A percentile compares a stretch with the other conserved stretches of the same genome.
Conservation (phyloP, 1,284 basidiomycete genomes). For the Cutaneotrichosporon sp. region DNA sequence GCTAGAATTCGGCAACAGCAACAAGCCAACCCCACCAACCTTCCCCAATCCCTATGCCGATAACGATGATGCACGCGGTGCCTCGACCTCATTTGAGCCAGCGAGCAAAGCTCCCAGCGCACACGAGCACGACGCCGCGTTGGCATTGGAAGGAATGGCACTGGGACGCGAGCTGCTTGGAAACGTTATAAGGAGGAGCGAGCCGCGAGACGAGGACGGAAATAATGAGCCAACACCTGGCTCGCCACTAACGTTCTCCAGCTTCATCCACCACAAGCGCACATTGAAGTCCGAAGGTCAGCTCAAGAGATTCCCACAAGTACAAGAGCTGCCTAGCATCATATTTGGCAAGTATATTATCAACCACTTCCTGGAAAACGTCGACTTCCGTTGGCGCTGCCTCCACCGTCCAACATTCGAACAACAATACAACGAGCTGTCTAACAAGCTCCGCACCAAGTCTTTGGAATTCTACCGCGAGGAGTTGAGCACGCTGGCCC, state of each 20-base stretch:
- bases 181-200: neutral
- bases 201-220: neutral
- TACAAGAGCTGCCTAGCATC: conserved; percentile 7
- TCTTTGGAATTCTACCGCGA: conserved; percentile 15
- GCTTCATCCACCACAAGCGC: conserved; percentile 17
- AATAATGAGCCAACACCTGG: conserved; percentile 16
- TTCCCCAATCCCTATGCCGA: neutral
- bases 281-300: conserved; percentile 3
- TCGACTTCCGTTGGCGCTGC: conserved; percentile 22
- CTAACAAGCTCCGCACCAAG: conserved; percentile 11
- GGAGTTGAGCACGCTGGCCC: conserved; percentile 20
- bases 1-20: neutral
- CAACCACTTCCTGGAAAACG: conserved; percentile 16
- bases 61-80: neutral
- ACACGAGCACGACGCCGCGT: conserved; percentile 20
- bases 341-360: conserved; percentile 22
- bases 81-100: conserved; percentile 3
- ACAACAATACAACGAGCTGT: conserved; percentile 17
- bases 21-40: neutral
- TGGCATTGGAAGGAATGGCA: conserved; percentile 22
- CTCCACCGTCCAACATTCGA: conserved; percentile 26
- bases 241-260: conserved; percentile 16
- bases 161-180: conserved; percentile 16
- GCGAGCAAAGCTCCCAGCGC: conserved; percentile 18
- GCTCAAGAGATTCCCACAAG: conserved; percentile 16